Conservation (phyloP, 148 eudicot genomes). For the Spergularia bocconei region DNA sequence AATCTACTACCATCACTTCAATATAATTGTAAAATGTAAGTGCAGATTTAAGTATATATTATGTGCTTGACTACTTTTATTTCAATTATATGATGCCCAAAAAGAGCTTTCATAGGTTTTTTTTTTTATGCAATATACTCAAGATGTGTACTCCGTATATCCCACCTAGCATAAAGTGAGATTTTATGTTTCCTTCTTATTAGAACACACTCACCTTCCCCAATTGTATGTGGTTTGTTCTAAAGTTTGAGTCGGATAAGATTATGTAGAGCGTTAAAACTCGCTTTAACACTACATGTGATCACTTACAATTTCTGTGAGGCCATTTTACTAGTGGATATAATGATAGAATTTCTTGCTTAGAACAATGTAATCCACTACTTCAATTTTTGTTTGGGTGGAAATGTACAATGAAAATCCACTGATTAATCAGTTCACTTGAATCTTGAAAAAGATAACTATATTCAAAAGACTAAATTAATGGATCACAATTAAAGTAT, state of each 20-base stretch:
- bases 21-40: not conserved
- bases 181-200: conserved; percentile 15
- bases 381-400: no score
- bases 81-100: not conserved
- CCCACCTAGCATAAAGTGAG: conserved; percentile 14
- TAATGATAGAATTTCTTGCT: no score
- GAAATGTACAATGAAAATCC: no score
- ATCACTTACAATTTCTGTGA: not conserved
- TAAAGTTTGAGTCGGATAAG: no score
- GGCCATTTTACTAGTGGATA: not conserved
- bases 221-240: not conserved
- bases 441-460: no score
- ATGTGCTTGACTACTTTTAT: not conserved
- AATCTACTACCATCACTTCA: not conserved
- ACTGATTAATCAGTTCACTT: no score
- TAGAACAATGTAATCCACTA: no score
- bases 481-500: no score
- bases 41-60: not conserved
- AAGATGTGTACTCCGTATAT: not conserved
- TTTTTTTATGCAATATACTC: not conserved
- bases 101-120: not conserved
- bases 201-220: not conserved
- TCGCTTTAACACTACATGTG: not conserved
- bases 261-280: no score
- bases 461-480: no score